phyloP scores from a whole-genome alignment of 2,329 filamentous ascomycete species.

The Fusarium nurragi region DNA sequence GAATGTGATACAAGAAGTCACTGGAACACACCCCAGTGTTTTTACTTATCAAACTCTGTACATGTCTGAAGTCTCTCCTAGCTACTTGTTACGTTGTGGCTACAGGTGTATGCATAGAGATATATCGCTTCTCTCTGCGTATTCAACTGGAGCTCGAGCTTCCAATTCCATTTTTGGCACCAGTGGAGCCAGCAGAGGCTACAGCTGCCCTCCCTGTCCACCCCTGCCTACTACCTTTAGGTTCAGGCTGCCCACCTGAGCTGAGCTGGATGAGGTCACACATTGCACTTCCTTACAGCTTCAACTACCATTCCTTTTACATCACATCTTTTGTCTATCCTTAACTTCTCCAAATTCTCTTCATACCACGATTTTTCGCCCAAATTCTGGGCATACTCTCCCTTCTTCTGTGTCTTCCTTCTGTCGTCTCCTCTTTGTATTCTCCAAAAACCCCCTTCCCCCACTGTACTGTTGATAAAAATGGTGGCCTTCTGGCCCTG shows the following conservation, averaged over 20 bases:
- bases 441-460: background rate
- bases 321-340: slow-evolving; percentile 1
- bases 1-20: background rate
- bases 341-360: slow-evolving; percentile 4
- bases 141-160: background rate
- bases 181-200: slow-evolving; percentile 11
- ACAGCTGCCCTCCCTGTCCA: slow-evolving; percentile 9
- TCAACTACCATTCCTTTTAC: slow-evolving; percentile 19
- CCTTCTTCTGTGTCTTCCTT: slow-evolving; percentile 6
- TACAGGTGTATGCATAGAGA: background rate
- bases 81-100: background rate
- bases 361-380: slow-evolving; percentile 3
- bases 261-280: slow-evolving; percentile 32
- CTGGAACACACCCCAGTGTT: background rate
- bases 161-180: slow-evolving; percentile 10
- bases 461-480: slow-evolving; percentile 30
- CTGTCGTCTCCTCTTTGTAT: slow-evolving; percentile 18
- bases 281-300: slow-evolving; percentile 4
- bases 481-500: slow-evolving; percentile 92
- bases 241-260: slow-evolving; percentile 15
- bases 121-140: background rate
- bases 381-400: slow-evolving; percentile 6
- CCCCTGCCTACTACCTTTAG: background rate
- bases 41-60: background rate
- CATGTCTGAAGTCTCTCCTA: background rate